phyloP scores from a whole-genome alignment of 352 stramenopile genomes.

The Pythium pectinolyticum region DNA sequence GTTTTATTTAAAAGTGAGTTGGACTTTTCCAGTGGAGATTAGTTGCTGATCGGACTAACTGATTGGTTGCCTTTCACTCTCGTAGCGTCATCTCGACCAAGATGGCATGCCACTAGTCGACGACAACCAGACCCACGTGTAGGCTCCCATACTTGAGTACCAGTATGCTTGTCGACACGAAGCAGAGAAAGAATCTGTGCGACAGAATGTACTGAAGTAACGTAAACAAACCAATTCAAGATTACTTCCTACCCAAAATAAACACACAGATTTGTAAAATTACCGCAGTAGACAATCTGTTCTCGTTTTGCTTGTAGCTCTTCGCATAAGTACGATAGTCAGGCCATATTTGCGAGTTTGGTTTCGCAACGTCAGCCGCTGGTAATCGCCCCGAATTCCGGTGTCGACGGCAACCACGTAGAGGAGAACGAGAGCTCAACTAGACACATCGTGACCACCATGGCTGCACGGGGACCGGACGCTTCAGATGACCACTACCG shows the following conservation, averaged over 20 bases:
- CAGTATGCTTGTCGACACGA: neutral
- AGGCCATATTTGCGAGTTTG: neutral
- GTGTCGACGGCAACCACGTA: conserved; percentile 1
- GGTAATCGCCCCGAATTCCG: conserved; percentile 15
- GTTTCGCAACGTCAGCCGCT: conserved; percentile 10
- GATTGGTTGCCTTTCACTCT: neutral
- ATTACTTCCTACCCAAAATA: conserved; percentile 1
- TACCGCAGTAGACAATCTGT: neutral
- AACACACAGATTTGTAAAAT: neutral
- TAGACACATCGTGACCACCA: conserved; percentile 5
- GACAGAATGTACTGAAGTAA: too few relatives aligned
- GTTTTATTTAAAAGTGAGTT: conserved; percentile 82
- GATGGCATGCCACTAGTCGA: conserved; percentile 6
- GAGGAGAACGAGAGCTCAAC: neutral
- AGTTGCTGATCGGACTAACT: too few relatives aligned
- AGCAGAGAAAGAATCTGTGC: too few relatives aligned
- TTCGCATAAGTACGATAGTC: conserved; percentile 17
- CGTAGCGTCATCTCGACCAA: conserved; percentile 26
- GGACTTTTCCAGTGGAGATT: too few relatives aligned
- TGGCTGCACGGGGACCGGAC: conserved; percentile 9
- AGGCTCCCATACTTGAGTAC: neutral
- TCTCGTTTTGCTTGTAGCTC: neutral
- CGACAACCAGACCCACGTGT: conserved; percentile 26
- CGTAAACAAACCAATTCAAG: too few relatives aligned
- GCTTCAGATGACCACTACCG: conserved; percentile 50